A percentile compares a stretch with the other conserved stretches of the same genome.
phyloP scores from a whole-genome alignment of 1,284 basidiomycete species.

The Xerocomus minutiporus region DNA sequence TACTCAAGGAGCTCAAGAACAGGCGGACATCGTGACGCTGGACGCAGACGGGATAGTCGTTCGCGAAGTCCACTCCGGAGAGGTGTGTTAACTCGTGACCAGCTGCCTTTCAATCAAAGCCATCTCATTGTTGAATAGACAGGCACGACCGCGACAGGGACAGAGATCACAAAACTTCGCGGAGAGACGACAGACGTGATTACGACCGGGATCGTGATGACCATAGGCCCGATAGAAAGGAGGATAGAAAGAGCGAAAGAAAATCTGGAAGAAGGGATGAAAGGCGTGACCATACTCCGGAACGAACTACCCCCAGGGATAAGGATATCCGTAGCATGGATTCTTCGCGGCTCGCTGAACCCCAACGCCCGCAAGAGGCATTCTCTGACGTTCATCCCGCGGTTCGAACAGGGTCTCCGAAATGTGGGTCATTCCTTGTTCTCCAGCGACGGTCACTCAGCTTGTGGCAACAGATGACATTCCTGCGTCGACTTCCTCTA shows the following conservation, averaged over 20 bases:
- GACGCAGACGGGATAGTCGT: constrained; percentile 54
- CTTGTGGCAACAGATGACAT: constrained; percentile 5
- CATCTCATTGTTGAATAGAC: constrained; percentile 21
- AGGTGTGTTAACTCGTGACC: constrained; percentile 20
- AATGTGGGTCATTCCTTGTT: constrained; percentile 22
- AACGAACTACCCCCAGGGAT: constrained; percentile 24
- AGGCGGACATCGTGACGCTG: constrained; percentile 41
- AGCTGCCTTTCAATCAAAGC: background rate
- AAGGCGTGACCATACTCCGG: constrained; percentile 20
- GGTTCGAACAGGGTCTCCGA: constrained; percentile 18
- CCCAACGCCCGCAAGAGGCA: constrained; percentile 19
- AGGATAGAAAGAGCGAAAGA: constrained; percentile 29
- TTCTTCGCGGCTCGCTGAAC: constrained; percentile 19
- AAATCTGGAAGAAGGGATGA: constrained; percentile 23
- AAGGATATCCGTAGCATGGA: constrained; percentile 24
- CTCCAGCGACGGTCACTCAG: constrained; percentile 4
- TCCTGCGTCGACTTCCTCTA: constrained; percentile 19
- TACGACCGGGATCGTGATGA: constrained; percentile 39
- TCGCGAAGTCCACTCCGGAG: constrained; percentile 61
- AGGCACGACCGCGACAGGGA: constrained; percentile 31
- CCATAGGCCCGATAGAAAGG: constrained; percentile 35
- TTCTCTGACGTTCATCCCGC: constrained; percentile 15
- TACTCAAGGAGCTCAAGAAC: constrained; percentile 33
- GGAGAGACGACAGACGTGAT: constrained; percentile 36
- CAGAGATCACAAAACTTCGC: constrained; percentile 39